These are phyloP conservation scores for Xylariaceae sp. DNA, from an alignment of 2,329 filamentous ascomycete genomes.

Conservation along the genomic window DNA sequence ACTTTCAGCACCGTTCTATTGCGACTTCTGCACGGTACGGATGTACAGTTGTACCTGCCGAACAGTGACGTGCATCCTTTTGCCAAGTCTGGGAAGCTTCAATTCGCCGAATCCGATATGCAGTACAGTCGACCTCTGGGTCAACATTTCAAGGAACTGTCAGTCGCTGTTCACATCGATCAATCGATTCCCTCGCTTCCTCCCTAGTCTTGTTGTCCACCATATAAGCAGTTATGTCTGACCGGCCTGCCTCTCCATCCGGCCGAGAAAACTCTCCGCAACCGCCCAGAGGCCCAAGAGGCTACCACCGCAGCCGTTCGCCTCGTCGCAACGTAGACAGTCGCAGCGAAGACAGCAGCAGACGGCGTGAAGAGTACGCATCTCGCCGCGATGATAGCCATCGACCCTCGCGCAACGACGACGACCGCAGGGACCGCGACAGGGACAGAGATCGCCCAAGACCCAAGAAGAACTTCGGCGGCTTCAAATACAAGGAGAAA, in stretches of 20 bases:
- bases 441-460: constrained; percentile 15
- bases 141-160: too few relatives aligned
- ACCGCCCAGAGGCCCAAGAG: constrained; percentile 20
- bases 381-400: constrained; percentile 14
- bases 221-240: constrained; percentile 19
- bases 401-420: constrained; percentile 7
- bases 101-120: too few relatives aligned
- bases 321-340: constrained; percentile 20
- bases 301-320: constrained; percentile 26
- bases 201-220: background rate
- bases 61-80: too few relatives aligned
- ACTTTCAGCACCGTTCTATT: too few relatives aligned
- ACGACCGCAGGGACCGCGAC: constrained; percentile 9
- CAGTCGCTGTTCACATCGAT: background rate
- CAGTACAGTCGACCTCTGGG: too few relatives aligned
- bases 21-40: too few relatives aligned
- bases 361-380: constrained; percentile 21
- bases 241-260: constrained; percentile 18
- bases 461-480: constrained; percentile 38
- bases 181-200: background rate
- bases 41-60: too few relatives aligned
- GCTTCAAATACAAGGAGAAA: constrained; percentile 58
- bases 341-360: constrained; percentile 15
- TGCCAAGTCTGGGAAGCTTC: too few relatives aligned
- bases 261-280: constrained; percentile 21